Evolutionary conservation across 2,329 filamentous ascomycete genomes (phyloP).

Genomic region (Cryphonectria naterciae): DNA sequence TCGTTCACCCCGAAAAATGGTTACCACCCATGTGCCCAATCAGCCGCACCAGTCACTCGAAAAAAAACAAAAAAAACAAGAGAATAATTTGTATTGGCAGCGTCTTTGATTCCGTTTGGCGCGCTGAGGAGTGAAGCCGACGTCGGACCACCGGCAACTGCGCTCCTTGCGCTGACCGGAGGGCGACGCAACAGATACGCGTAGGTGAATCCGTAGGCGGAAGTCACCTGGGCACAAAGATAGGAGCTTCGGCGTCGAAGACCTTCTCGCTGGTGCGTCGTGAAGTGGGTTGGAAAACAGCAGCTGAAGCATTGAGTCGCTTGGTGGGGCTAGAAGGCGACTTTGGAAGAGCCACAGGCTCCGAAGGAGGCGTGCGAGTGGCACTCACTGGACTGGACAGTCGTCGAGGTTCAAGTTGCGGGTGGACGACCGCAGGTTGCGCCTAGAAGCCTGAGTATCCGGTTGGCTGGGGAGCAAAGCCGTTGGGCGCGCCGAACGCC

Average conservation of each 20-base stretch:
- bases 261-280: constrained; percentile 1
- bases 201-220: constrained; percentile 14
- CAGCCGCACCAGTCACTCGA: constrained; percentile 25
- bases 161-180: constrained; percentile 5
- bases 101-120: constrained; percentile 16
- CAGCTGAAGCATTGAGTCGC: constrained; percentile 18
- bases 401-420: constrained; percentile 7
- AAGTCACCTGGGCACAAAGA: constrained; percentile 16
- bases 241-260: constrained; percentile 15
- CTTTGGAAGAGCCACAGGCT: neutral
- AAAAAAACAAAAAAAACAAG: constrained; percentile 12
- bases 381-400: constrained; percentile 1
- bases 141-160: neutral
- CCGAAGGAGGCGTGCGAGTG: constrained; percentile 8
- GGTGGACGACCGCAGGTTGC: constrained; percentile 33
- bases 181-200: constrained; percentile 5
- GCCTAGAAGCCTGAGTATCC: constrained; percentile 66
- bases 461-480: constrained; percentile 67
- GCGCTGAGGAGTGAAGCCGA: constrained; percentile 5
- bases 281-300: constrained; percentile 14
- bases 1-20: constrained; percentile 17
- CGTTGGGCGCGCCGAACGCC: constrained; percentile 49
- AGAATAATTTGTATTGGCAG: constrained; percentile 10
- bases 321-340: neutral
- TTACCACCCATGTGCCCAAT: constrained; percentile 22